These are phyloP conservation scores for Tillandsia fasciculata DNA, from an alignment of 176 grass and related monocot genomes.

Conservation along the genomic window DNA sequence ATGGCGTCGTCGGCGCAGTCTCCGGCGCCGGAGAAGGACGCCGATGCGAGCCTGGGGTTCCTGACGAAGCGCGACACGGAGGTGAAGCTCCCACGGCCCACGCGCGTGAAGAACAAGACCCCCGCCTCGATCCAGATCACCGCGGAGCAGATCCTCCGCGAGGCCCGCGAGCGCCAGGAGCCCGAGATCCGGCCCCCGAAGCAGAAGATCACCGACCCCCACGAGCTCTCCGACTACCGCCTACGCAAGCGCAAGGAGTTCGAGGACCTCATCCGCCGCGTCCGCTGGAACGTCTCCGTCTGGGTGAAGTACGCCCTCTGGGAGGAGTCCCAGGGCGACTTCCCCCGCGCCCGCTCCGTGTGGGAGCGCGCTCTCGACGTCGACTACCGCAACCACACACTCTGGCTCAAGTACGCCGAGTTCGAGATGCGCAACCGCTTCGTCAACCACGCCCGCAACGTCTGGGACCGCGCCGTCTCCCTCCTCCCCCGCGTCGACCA, in stretches of 20 bases:
- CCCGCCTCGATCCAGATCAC: constrained; percentile 71
- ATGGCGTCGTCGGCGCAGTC: background rate
- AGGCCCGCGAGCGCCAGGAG: constrained; percentile 65
- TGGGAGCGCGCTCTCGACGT: constrained; percentile 75
- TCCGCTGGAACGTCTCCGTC: constrained; percentile 46
- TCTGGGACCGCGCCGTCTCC: constrained; percentile 82
- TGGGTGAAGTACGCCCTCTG: constrained; percentile 81
- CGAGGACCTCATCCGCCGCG: constrained; percentile 60
- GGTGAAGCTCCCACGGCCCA: constrained; percentile 62
- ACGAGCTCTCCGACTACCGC: constrained; percentile 67
- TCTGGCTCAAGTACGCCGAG: constrained; percentile 97
- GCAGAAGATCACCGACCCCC: constrained; percentile 60
- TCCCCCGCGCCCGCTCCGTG: constrained; percentile 56
- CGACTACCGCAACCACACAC: constrained; percentile 63
- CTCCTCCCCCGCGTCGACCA: constrained; percentile 82
- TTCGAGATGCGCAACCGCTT: constrained; percentile 75
- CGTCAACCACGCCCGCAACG: constrained; percentile 68
- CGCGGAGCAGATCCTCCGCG: constrained; percentile 73
- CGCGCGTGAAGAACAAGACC: constrained; percentile 72
- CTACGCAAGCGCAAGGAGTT: constrained; percentile 71
- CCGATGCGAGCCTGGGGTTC: constrained; percentile 34
- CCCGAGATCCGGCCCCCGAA: constrained; percentile 65
- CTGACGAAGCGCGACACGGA: constrained; percentile 73
- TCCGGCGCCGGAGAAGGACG: background rate
- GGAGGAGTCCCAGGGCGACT: constrained; percentile 79